Percentiles rank a stretch among this genome's conserved stretches.
Conservation (phyloP, 805 yeast genomes). For the Kluyveromyces nonfermentans region DNA sequence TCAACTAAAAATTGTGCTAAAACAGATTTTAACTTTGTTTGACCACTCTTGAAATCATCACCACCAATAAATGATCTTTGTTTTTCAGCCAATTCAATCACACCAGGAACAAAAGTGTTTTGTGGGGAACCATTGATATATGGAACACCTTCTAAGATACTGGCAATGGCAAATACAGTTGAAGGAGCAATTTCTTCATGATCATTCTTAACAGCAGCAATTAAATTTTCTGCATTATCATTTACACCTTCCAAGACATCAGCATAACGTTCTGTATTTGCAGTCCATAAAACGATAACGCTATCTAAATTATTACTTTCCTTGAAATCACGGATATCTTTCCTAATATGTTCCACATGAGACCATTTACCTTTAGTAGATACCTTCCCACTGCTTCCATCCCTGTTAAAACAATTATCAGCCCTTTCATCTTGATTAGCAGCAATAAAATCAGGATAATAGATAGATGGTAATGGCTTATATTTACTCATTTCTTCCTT, state of each 20-base stretch:
- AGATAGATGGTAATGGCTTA: slow-evolving; percentile 73
- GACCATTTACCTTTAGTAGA: slow-evolving; percentile 66
- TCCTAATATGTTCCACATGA: slow-evolving; percentile 79
- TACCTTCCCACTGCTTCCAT: slow-evolving; percentile 37
- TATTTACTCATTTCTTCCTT: slow-evolving; percentile 49
- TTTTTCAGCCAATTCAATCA: slow-evolving; percentile 77
- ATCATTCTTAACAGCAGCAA: slow-evolving; percentile 63
- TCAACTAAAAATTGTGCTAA: slow-evolving; percentile 92
- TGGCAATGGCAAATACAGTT: slow-evolving; percentile 89
- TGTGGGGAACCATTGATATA: slow-evolving; percentile 97
- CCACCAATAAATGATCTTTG: slow-evolving; percentile 80
- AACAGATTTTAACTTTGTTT: slow-evolving; percentile 92
- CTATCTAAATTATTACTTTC: slow-evolving; percentile 62
- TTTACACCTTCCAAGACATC: slow-evolving; percentile 71
- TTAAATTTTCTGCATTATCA: slow-evolving; percentile 75
- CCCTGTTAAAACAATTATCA: slow-evolving; percentile 66
- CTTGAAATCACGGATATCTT: slow-evolving; percentile 76
- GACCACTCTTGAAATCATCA: slow-evolving; percentile 95
- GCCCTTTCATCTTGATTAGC: slow-evolving; percentile 91
- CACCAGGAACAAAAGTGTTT: slow-evolving; percentile 95
- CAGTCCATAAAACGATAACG: slow-evolving; percentile 92
- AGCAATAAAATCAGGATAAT: slow-evolving; percentile 95
- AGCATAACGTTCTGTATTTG: slow-evolving; percentile 91
- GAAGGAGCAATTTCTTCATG: slow-evolving; percentile 87
- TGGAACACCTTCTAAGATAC: slow-evolving; percentile 78